Percentiles rank a stretch among this genome's conserved stretches.
Conservation (phyloP, 2,329 filamentous ascomycete genomes). For the Raffaelea arxii region DNA sequence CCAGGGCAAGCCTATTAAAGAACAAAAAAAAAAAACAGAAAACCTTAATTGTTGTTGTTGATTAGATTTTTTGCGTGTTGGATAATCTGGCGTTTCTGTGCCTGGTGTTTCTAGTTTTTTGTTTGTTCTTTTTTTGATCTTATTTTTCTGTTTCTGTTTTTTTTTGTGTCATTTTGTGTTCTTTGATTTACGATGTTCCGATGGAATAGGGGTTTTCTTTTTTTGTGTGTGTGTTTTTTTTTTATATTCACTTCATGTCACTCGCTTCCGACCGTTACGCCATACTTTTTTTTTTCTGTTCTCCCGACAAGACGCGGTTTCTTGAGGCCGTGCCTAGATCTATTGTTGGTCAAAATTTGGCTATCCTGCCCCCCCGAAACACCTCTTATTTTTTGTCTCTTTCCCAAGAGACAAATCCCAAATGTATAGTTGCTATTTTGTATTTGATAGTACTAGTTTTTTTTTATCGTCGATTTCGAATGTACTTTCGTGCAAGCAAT, state of each 20-base stretch:
- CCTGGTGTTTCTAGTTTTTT: neutral
- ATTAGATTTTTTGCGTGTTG: neutral
- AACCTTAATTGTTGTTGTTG: neutral
- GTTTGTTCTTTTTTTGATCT: neutral
- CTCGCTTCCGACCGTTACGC: constrained; percentile 4
- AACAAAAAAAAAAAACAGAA: too few species aligned
- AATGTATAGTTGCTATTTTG: too few species aligned
- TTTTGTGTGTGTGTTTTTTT: neutral
- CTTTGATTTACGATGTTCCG: neutral
- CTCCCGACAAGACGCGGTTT: too few species aligned
- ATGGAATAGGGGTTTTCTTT: neutral
- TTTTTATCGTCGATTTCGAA: too few species aligned
- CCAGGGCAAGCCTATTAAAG: constrained; percentile 41
- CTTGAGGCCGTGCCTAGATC: too few species aligned
- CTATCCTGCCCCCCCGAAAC: too few species aligned
- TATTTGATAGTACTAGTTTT: too few species aligned
- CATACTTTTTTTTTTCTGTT: too few species aligned
- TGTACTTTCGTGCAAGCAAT: too few species aligned
- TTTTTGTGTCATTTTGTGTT: neutral
- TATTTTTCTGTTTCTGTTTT: neutral
- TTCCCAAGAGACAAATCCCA: too few species aligned
- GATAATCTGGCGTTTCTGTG: neutral
- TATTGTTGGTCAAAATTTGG: too few species aligned
- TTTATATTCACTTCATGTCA: neutral
- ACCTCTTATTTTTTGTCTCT: too few species aligned